These are phyloP conservation scores for Fusarium sp. DNA, from an alignment of 2,329 filamentous ascomycete species.

Conservation along the genomic window DNA sequence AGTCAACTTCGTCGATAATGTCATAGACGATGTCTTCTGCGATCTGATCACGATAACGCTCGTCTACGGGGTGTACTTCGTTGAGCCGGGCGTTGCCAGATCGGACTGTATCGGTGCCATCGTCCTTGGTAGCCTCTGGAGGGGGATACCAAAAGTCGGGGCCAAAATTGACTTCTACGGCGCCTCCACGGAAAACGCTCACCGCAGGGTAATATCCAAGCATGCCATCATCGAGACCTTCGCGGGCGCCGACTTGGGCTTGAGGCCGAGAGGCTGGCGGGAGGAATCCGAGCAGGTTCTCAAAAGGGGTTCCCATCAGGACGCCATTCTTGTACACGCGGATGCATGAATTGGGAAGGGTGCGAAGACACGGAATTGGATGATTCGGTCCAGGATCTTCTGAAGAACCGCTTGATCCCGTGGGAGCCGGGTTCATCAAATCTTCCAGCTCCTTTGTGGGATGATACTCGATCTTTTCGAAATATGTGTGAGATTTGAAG, in stretches of 20 bases:
- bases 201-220: slow-evolving; percentile 96
- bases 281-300: slow-evolving; percentile 87
- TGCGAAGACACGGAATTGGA: slow-evolving; percentile 78
- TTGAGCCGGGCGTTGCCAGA: slow-evolving; percentile 40
- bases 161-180: slow-evolving; percentile 93
- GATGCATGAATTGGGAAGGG: slow-evolving; percentile 86
- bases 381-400: slow-evolving; percentile 78
- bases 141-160: slow-evolving; percentile 93
- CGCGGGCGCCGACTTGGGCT: slow-evolving; percentile 77
- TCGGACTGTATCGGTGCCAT: slow-evolving; percentile 61
- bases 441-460: slow-evolving; percentile 89
- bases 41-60: slow-evolving; percentile 91
- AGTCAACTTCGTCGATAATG: slow-evolving; percentile 93
- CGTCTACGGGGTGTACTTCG: slow-evolving; percentile 71
- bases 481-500: slow-evolving; percentile 93
- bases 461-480: slow-evolving; percentile 92
- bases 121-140: slow-evolving; percentile 59
- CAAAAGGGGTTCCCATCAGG: slow-evolving; percentile 86
- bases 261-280: slow-evolving; percentile 86
- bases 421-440: slow-evolving; percentile 75
- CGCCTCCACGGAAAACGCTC: slow-evolving; percentile 89
- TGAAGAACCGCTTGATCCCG: slow-evolving; percentile 57
- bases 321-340: slow-evolving; percentile 93
- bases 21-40: slow-evolving; percentile 95
- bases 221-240: slow-evolving; percentile 93